Evolutionary conservation across 2,329 filamentous ascomycete species (phyloP).

Genomic region (Fusarium mexicanum): DNA sequence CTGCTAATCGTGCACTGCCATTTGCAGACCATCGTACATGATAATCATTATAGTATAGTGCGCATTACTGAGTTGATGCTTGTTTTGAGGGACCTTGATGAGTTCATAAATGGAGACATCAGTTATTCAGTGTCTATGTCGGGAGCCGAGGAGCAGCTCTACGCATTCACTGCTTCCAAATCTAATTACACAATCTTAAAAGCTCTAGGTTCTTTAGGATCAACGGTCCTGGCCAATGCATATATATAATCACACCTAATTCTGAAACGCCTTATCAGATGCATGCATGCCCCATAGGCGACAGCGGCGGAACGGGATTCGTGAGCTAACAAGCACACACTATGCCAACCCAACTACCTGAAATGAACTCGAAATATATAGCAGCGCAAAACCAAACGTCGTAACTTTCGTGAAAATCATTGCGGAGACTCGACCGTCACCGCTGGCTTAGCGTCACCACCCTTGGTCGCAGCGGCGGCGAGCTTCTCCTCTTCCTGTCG

Average conservation of each 20-base stretch:
- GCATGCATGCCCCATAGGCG: constrained; percentile 39
- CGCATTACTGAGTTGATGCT: neutral
- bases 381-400: constrained; percentile 19
- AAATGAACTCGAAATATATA: neutral
- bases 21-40: neutral
- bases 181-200: constrained; percentile 11
- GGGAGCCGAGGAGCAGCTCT: neutral
- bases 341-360: constrained; percentile 10
- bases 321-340: constrained; percentile 21
- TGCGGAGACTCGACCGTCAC: constrained; percentile 42
- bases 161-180: neutral
- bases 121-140: neutral
- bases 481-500: constrained; percentile 55
- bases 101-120: neutral
- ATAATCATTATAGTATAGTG: neutral
- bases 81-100: neutral
- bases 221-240: constrained; percentile 22
- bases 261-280: constrained; percentile 45
- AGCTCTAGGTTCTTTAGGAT: constrained; percentile 18
- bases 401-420: constrained; percentile 37
- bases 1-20: constrained; percentile 1
- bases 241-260: constrained; percentile 33
- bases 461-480: constrained; percentile 34
- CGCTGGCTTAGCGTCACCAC: constrained; percentile 38
- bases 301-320: constrained; percentile 9